These are phyloP conservation scores for Starmerella riodocensis DNA, from an alignment of 805 yeast genomes.

Conservation along the genomic window DNA sequence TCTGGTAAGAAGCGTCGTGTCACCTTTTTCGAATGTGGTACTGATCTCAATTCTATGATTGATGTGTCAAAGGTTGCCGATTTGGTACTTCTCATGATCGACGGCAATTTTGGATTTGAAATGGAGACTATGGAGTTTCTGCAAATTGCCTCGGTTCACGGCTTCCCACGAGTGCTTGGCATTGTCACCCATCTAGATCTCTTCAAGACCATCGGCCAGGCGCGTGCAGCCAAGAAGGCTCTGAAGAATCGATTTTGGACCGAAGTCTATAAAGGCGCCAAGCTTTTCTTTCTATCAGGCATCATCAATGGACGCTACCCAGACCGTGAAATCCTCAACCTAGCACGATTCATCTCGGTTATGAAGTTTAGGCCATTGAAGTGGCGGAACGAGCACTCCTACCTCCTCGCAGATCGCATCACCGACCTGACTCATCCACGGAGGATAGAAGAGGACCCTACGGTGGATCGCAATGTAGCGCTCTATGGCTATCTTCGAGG, in stretches of 20 bases:
- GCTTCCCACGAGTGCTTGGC: constrained; percentile 95
- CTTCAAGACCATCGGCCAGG: constrained; percentile 76
- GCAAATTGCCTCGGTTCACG: constrained; percentile 93
- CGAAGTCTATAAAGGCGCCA: constrained; percentile 97
- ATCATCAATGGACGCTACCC: constrained; percentile 96
- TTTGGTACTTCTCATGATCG: constrained; percentile 73
- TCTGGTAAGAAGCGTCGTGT: constrained; percentile 87
- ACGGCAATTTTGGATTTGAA: constrained; percentile 95
- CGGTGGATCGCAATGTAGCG: constrained; percentile 79
- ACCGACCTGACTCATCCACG: constrained; percentile 93
- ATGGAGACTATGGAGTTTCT: constrained; percentile 99
- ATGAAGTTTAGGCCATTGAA: constrained; percentile 98
- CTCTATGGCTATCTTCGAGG: constrained; percentile 93
- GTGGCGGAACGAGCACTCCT: constrained; percentile 98
- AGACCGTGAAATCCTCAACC: constrained; percentile 83
- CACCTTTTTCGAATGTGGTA: constrained; percentile 84
- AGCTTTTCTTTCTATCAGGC: constrained; percentile 84
- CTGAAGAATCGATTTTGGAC: constrained; percentile 96
- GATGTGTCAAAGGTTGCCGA: constrained; percentile 95
- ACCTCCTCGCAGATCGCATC: constrained; percentile 76
- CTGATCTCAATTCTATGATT: constrained; percentile 88
- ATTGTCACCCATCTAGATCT: constrained; percentile 91
- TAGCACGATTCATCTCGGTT: constrained; percentile 83
- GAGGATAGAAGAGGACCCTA: constrained; percentile 59
- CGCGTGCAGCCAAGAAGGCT: constrained; percentile 81